Conservation (phyloP, 2,329 filamentous ascomycete species). For the Trichophyton verrucosum region DNA sequence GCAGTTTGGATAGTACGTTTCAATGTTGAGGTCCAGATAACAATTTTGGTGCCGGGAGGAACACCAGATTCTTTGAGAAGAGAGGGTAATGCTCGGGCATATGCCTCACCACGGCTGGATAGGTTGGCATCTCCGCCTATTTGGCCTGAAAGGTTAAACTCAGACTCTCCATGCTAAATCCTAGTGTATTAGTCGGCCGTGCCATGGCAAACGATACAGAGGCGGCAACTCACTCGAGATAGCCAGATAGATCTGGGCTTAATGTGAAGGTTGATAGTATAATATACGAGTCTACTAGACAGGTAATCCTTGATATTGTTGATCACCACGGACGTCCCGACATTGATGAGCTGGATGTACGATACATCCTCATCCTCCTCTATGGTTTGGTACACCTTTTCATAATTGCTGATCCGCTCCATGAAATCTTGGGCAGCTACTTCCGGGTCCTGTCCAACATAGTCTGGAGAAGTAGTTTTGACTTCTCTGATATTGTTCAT, state of each 20-base stretch:
- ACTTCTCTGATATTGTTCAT: constrained; percentile 98
- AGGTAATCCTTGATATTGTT: constrained; percentile 95
- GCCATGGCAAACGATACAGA: neutral
- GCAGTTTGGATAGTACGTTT: constrained; percentile 86
- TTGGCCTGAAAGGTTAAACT: constrained; percentile 78
- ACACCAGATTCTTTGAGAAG: constrained; percentile 77
- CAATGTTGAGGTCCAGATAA: constrained; percentile 63
- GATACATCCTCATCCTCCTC: constrained; percentile 81
- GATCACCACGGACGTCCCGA: constrained; percentile 92
- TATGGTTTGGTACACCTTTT: constrained; percentile 90
- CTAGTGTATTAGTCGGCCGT: neutral
- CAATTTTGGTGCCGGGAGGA: constrained; percentile 51
- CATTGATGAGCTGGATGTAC: constrained; percentile 95
- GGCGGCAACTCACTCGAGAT: constrained; percentile 55
- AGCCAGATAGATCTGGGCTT: constrained; percentile 94
- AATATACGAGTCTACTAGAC: constrained; percentile 92
- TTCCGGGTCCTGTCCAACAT: constrained; percentile 86
- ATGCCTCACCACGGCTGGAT: constrained; percentile 74
- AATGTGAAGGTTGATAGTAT: constrained; percentile 97
- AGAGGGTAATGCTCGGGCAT: constrained; percentile 71
- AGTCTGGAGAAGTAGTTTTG: constrained; percentile 93
- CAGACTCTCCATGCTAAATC: constrained; percentile 78
- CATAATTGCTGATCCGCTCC: constrained; percentile 89
- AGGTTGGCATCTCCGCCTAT: constrained; percentile 88
- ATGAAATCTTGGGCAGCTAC: constrained; percentile 82